These are phyloP conservation scores for Inga leiocalycina DNA, from an alignment of 306 rosid genomes.

Conservation along the genomic window DNA sequence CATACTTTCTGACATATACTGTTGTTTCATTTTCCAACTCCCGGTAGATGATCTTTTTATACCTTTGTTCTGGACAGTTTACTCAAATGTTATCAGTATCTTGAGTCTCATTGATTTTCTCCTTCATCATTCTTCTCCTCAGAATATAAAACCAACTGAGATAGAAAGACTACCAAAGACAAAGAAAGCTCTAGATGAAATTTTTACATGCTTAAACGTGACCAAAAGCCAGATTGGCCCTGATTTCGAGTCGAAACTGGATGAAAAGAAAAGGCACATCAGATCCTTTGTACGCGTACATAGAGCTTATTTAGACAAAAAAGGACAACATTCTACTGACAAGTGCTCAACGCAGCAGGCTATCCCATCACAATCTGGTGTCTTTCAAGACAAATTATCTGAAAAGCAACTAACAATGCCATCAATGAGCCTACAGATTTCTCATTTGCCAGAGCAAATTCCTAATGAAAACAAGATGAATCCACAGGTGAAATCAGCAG, in stretches of 20 bases:
- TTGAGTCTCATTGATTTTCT: slow-evolving; percentile 8
- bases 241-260: slow-evolving; percentile 4
- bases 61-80: not conserved
- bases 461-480: slow-evolving; percentile 24
- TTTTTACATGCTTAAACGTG: slow-evolving; percentile 27
- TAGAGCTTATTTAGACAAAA: not conserved
- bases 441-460: not conserved
- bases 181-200: not conserved
- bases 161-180: not conserved
- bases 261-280: not conserved
- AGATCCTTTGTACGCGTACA: not conserved
- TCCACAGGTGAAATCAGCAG: not conserved
- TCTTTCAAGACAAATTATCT: not conserved
- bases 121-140: slow-evolving; percentile 23
- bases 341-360: slow-evolving; percentile 18
- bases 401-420: slow-evolving; percentile 6
- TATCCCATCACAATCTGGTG: slow-evolving; percentile 16
- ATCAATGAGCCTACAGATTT: slow-evolving; percentile 5
- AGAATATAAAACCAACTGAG: not conserved
- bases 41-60: slow-evolving; percentile 26
- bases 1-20: not conserved
- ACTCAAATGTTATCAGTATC: not conserved
- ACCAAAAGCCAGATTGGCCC: slow-evolving; percentile 35
- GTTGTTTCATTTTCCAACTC: not conserved
- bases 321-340: slow-evolving; percentile 26